Evolutionary conservation across 208 protist genomes (phyloP).

Genomic region (Angomonas ambiguus): DNA sequence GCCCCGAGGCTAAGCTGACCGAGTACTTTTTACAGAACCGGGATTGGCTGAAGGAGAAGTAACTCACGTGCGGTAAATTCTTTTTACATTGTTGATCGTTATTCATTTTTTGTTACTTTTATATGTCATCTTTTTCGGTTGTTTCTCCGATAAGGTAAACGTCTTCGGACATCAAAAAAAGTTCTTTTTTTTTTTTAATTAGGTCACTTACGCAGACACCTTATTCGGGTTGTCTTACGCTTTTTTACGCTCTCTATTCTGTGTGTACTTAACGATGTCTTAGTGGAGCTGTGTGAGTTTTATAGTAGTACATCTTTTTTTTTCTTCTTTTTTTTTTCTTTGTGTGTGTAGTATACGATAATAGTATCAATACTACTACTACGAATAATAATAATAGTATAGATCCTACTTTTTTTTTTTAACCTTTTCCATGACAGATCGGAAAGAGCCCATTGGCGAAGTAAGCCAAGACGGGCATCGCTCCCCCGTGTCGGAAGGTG

Average conservation of each 20-base stretch:
- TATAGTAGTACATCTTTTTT: background rate
- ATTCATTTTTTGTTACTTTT: background rate
- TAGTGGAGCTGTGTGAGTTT: no score
- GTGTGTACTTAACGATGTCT: no score
- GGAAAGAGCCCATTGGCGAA: no score
- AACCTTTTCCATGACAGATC: no score
- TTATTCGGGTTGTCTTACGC: background rate
- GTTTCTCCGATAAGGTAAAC: background rate
- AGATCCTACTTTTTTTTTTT: no score
- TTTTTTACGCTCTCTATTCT: background rate
- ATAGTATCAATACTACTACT: background rate
- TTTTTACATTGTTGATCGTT: background rate
- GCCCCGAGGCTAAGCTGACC: constrained; percentile 27
- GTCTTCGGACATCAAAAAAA: background rate
- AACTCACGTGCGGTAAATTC: no score
- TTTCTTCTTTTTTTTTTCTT: constrained; percentile 8
- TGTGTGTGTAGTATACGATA: constrained; percentile 1
- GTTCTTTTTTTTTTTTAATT: background rate
- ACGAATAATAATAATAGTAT: no score
- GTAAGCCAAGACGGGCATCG: no score
- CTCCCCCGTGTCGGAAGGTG: background rate
- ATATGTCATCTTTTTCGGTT: background rate
- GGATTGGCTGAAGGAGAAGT: constrained; percentile 19
- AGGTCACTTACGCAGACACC: background rate
- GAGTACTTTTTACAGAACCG: constrained; percentile 29